Evolutionary conservation across 2,329 filamentous ascomycete species (phyloP), one percentile per base, ranked within the genome.

Genomic region (Cladosporium halotolerans): DNA sequence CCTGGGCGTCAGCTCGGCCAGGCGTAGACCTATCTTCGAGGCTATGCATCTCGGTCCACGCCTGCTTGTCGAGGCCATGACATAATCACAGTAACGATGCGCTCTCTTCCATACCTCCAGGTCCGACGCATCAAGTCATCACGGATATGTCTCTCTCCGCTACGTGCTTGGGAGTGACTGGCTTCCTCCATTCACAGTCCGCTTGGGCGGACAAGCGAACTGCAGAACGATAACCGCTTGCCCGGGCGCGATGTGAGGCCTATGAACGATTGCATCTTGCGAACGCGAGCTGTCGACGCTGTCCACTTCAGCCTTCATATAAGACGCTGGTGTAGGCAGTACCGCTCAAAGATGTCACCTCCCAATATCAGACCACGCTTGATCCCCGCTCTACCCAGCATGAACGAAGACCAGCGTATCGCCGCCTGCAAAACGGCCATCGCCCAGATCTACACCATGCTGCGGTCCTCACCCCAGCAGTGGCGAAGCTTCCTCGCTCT

Each of bases 381-480:
- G 32, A 28, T n/a, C 39, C n/a, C 18, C 19, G 6, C 14, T 18
- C 10, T 18, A 32, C 19, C 40, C 18, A 45, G 33, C 39, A 62
- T 64, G 60, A 60, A 57, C 43, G 63, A 64, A 42, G 63, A 66
- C 32, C 63, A 64, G 45, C 58, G 63, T 18, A 64, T 67, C 50
- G 49, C 44, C 31, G 56, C 62, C 8, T 66, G 63, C 55, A 65
- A 60, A 51, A 59, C 65, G 11, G 67, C 63, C 23, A 60, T 70
- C 13, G 58, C 60, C 13, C 61, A 67, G 43, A 69, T 73, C 16
- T 58, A 65, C 42, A 53, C 55, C 4, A 69, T 66, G 56, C 66
- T 73, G 10, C 61, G 67, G 42, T 53, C 55, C 9, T 57, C 63
- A 3, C 69, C 70, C 11, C 49, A 61, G 32, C 43, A 59, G 39